These are phyloP conservation scores for Nemophila menziesii DNA, from an alignment of 257 asterid genomes.

Conservation along the genomic window DNA sequence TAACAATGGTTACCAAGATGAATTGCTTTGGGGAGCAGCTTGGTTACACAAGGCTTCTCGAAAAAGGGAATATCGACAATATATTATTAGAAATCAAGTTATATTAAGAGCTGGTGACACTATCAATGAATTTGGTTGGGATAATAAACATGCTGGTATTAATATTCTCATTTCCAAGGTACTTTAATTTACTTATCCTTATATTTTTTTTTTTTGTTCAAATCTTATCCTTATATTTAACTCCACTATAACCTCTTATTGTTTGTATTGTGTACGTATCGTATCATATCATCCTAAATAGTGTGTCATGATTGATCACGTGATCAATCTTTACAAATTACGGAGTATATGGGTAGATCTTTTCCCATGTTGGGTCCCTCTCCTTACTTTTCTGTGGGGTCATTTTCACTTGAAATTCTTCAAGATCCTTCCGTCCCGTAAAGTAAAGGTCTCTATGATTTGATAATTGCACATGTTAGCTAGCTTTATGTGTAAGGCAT, in stretches of 20 bases:
- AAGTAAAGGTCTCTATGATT: slow-evolving; percentile 11
- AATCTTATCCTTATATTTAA: slow-evolving; percentile 16
- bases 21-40: slow-evolving; percentile 83
- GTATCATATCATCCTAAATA: no score
- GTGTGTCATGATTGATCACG: slow-evolving; percentile 6
- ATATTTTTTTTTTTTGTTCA: not conserved
- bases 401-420: slow-evolving; percentile 3
- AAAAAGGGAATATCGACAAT: slow-evolving; percentile 53
- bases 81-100: slow-evolving; percentile 67
- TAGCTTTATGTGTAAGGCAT: not conserved
- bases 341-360: no score
- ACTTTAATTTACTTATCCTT: no score
- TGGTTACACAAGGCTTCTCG: slow-evolving; percentile 94
- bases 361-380: slow-evolving; percentile 7
- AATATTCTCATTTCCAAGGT: slow-evolving; percentile 87
- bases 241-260: slow-evolving; percentile 11
- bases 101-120: slow-evolving; percentile 75
- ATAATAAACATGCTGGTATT: slow-evolving; percentile 87
- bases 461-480: slow-evolving; percentile 15
- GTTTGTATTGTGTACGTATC: slow-evolving; percentile 7
- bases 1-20: slow-evolving; percentile 81
- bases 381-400: slow-evolving; percentile 5
- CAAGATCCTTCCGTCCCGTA: slow-evolving; percentile 1
- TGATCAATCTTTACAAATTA: not conserved
- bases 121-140: slow-evolving; percentile 92